Conservation (phyloP, 805 yeast species). For the Saccharomycopsis fermentans region DNA sequence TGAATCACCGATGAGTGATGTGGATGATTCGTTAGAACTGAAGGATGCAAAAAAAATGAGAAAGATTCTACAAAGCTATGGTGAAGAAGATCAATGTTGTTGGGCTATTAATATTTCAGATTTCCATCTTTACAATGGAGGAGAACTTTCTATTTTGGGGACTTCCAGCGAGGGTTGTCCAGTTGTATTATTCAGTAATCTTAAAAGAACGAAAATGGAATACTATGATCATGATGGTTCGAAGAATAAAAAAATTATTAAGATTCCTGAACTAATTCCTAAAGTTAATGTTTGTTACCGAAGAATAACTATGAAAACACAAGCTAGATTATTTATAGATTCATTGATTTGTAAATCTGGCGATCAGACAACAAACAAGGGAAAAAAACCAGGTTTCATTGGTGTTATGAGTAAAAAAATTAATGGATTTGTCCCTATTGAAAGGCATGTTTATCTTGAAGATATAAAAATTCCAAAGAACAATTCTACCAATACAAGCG, state of each 20-base stretch:
- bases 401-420: not conserved
- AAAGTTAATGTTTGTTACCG: slow-evolving; percentile 12
- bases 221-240: not conserved
- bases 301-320: slow-evolving; percentile 3
- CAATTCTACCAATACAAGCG: not conserved
- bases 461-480: not conserved
- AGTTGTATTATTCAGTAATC: slow-evolving; percentile 2
- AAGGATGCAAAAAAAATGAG: slow-evolving; percentile 11
- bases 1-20: slow-evolving; percentile 1
- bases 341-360: not conserved
- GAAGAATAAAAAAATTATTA: not conserved
- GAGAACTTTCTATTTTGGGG: slow-evolving; percentile 10
- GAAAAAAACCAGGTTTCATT: not conserved
- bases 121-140: slow-evolving; percentile 4
- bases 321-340: slow-evolving; percentile 2
- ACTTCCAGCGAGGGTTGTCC: slow-evolving; percentile 14
- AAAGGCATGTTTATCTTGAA: slow-evolving; percentile 17
- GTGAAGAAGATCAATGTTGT: slow-evolving; percentile 1
- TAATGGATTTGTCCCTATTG: slow-evolving; percentile 12
- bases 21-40: slow-evolving; percentile 9
- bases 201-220: slow-evolving; percentile 13
- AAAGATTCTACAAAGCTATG: slow-evolving; percentile 2
- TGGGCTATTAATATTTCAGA: slow-evolving; percentile 16
- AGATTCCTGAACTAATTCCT: slow-evolving; percentile 4
- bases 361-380: not conserved